phyloP scores from a whole-genome alignment of 2,329 filamentous ascomycete species.

The Calonectria fujianensis region DNA sequence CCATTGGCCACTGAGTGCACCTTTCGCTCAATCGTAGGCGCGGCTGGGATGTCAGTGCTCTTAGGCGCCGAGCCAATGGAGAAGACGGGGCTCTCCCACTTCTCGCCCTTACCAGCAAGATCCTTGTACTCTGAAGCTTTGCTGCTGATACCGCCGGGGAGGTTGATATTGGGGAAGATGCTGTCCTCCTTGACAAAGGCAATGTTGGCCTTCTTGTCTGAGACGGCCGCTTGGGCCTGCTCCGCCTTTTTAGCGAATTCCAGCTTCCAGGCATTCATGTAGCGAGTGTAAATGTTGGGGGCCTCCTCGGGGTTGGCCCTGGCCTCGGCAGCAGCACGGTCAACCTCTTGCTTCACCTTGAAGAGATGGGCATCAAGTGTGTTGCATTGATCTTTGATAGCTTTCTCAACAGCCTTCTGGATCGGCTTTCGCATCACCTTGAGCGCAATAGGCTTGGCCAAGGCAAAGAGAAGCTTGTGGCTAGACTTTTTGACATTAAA shows the following conservation, averaged over 20 bases:
- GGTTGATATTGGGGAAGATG: slow-evolving; percentile 88
- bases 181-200: slow-evolving; percentile 84
- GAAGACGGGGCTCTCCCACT: slow-evolving; percentile 97
- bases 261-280: slow-evolving; percentile 84
- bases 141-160: slow-evolving; percentile 88
- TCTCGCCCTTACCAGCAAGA: slow-evolving; percentile 89
- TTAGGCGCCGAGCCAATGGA: slow-evolving; percentile 86
- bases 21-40: slow-evolving; percentile 71
- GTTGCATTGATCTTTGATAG: slow-evolving; percentile 88
- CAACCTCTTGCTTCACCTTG: slow-evolving; percentile 88
- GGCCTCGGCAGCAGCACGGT: slow-evolving; percentile 79
- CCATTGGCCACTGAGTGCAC: slow-evolving; percentile 49
- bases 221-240: slow-evolving; percentile 78
- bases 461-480: slow-evolving; percentile 90
- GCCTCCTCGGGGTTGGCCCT: slow-evolving; percentile 79
- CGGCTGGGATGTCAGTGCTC: slow-evolving; percentile 82
- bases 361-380: slow-evolving; percentile 84
- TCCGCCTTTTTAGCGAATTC: slow-evolving; percentile 84
- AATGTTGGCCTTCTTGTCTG: slow-evolving; percentile 80
- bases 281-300: slow-evolving; percentile 90
- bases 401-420: slow-evolving; percentile 91
- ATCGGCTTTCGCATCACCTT: slow-evolving; percentile 89
- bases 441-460: slow-evolving; percentile 92
- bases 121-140: slow-evolving; percentile 97
- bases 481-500: slow-evolving; percentile 96